These are phyloP conservation scores for Solanum hybrid DNA, from an alignment of 305 asterid species.

Conservation along the genomic window DNA sequence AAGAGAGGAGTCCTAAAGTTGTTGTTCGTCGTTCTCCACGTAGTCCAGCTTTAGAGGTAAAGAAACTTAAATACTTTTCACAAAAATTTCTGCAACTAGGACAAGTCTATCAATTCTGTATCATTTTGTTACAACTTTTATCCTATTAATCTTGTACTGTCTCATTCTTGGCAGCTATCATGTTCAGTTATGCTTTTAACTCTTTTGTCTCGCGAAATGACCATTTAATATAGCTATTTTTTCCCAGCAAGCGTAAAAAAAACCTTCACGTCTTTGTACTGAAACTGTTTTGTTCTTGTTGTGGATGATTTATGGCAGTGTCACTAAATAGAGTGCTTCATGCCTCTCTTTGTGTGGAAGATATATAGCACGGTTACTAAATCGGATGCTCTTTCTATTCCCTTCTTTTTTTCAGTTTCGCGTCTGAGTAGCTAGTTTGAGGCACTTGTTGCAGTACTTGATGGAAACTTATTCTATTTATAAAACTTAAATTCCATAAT, in stretches of 20 bases:
- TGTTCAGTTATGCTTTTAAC: background rate
- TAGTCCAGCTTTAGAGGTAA: slow-evolving; percentile 63
- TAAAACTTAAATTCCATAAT: background rate
- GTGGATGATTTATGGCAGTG: background rate
- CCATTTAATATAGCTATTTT: background rate
- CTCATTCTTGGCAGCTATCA: background rate
- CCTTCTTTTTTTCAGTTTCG: background rate
- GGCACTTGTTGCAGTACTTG: background rate
- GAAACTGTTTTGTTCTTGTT: background rate
- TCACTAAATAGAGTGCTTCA: background rate
- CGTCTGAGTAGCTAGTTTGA: background rate
- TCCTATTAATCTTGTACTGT: background rate
- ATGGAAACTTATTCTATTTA: background rate
- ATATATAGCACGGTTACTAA: background rate
- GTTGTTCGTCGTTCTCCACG: slow-evolving; percentile 55
- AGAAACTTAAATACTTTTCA: background rate
- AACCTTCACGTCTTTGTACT: background rate
- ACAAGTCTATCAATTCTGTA: background rate
- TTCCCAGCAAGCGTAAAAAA: background rate
- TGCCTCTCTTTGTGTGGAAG: background rate
- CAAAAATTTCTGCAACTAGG: background rate
- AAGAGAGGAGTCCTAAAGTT: slow-evolving; percentile 53
- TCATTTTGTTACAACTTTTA: background rate
- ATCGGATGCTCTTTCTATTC: background rate
- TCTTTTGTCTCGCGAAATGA: background rate